A percentile compares a stretch with the other conserved stretches of the same genome.
phyloP scores from a whole-genome alignment of 208 protist species.

The Novymonas esmeraldas region DNA sequence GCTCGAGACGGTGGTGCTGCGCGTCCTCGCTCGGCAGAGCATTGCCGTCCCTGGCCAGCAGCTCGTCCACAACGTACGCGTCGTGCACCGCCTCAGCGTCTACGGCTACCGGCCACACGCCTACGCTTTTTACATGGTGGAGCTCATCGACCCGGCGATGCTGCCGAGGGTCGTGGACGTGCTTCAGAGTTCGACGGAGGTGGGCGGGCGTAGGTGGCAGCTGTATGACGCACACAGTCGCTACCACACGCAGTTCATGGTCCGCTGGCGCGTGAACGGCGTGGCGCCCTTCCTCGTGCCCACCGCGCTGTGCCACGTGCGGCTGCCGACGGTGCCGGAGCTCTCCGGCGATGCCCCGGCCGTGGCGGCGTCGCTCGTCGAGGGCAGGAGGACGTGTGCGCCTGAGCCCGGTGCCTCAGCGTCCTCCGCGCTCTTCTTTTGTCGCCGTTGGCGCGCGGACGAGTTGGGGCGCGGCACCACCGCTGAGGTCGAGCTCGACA shows the following conservation, averaged over 20 bases:
- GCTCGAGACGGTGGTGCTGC: constrained; percentile 66
- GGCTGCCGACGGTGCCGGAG: constrained; percentile 28
- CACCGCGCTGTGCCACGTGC: constrained; percentile 18
- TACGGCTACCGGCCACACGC: constrained; percentile 69
- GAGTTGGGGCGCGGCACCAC: constrained; percentile 44
- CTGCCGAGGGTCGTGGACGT: constrained; percentile 39
- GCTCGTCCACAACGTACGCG: constrained; percentile 71
- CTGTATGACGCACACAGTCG: constrained; percentile 62
- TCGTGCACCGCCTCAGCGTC: constrained; percentile 63
- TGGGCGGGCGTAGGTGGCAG: constrained; percentile 67
- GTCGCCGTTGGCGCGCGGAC: constrained; percentile 23
- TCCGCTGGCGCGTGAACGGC: constrained; percentile 64
- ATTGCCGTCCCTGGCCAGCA: constrained; percentile 26
- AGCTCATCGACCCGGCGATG: constrained; percentile 58
- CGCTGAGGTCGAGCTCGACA: constrained; percentile 65
- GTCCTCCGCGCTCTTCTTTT: constrained; percentile 1
- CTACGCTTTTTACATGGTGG: constrained; percentile 64
- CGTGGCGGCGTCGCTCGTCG: background rate
- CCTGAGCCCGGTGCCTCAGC: too few relatives aligned
- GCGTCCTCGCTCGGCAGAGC: constrained; percentile 19
- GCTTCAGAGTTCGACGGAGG: constrained; percentile 48
- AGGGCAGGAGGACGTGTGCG: too few relatives aligned
- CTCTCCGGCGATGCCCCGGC: background rate
- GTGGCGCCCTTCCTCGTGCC: constrained; percentile 54
- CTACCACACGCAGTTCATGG: constrained; percentile 83